phyloP scores from a whole-genome alignment of 495 filamentous ascomycete species.

The Xylaria acuta region DNA sequence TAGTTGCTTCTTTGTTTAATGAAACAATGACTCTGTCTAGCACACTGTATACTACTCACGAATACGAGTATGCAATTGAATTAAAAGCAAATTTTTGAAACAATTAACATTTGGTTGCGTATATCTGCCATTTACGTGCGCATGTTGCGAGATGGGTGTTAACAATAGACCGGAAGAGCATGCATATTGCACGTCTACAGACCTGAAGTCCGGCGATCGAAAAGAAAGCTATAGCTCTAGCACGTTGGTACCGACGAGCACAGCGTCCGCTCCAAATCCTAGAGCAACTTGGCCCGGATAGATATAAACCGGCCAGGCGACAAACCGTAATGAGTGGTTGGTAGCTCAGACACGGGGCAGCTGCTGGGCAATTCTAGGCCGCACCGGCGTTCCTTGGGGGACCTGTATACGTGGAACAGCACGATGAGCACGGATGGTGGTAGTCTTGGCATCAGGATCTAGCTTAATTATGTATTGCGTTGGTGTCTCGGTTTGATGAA shows the following conservation, averaged over 20 bases:
- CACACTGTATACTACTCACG: not conserved
- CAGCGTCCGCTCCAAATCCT: not conserved
- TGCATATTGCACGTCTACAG: not conserved
- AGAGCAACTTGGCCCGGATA: not conserved
- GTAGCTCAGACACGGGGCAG: not conserved
- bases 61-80: not conserved
- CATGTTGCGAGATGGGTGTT: not conserved
- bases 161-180: not conserved
- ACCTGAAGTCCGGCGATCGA: not conserved
- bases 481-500: no score
- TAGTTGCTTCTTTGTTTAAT: not conserved
- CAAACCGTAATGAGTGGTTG: not conserved
- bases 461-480: no score
- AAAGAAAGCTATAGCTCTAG: no score
- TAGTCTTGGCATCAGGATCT: no score
- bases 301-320: not conserved
- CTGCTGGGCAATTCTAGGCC: not conserved
- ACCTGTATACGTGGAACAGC: no score
- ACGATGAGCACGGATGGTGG: no score
- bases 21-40: not conserved
- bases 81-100: not conserved
- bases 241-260: not conserved
- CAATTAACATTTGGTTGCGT: not conserved
- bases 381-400: not conserved
- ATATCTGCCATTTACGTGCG: not conserved